Evolutionary conservation across 768 basidiomycete species (phyloP).

Genomic region (Trametopsis cervina): DNA sequence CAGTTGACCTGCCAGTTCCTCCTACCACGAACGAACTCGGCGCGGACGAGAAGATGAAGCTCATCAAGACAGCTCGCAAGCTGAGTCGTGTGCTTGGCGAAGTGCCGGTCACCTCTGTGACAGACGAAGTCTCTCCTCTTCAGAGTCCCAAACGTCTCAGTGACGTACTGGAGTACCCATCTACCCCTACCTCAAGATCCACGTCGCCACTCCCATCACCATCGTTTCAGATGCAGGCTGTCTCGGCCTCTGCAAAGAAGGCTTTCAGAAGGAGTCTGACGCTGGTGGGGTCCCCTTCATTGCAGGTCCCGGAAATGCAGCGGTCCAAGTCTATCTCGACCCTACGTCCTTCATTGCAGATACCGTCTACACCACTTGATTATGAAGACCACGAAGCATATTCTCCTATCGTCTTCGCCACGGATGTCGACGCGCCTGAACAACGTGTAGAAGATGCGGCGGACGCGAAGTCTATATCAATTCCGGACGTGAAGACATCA

Average conservation of each 20-base stretch:
- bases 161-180: slow-evolving; percentile 10
- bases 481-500: no score
- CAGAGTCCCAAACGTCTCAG: slow-evolving; percentile 5
- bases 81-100: slow-evolving; percentile 38
- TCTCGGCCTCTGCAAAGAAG: slow-evolving; percentile 7
- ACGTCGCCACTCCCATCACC: neutral
- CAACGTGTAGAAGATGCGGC: no score
- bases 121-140: slow-evolving; percentile 3
- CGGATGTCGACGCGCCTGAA: slow-evolving; percentile 1
- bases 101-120: slow-evolving; percentile 16
- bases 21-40: slow-evolving; percentile 29
- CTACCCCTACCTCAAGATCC: neutral
- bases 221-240: neutral
- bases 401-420: slow-evolving; percentile 15
- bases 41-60: slow-evolving; percentile 29
- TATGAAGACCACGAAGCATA: neutral
- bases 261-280: slow-evolving; percentile 15
- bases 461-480: no score
- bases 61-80: slow-evolving; percentile 36
- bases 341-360: slow-evolving; percentile 16
- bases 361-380: slow-evolving; percentile 6
- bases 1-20: slow-evolving; percentile 14
- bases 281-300: slow-evolving; percentile 3
- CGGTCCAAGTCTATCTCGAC: slow-evolving; percentile 18
- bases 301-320: slow-evolving; percentile 8